phyloP scores from a whole-genome alignment of 257 asterid genomes.

The Vinca minor region DNA sequence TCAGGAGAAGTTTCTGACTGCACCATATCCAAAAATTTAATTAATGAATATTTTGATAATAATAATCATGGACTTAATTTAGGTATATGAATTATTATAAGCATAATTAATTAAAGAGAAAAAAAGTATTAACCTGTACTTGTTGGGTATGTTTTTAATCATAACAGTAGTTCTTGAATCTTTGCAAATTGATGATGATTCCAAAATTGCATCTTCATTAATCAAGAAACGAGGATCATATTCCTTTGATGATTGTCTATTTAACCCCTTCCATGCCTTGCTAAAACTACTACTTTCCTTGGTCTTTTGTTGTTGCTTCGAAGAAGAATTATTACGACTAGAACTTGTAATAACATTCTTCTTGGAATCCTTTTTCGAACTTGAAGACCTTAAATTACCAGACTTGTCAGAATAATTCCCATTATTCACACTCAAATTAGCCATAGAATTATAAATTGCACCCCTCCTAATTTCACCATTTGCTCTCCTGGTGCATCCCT shows the following conservation, averaged over 20 bases:
- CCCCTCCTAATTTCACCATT: slow-evolving; percentile 31
- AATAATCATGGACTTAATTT: neutral
- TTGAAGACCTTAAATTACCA: neutral
- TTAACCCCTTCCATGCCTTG: slow-evolving; percentile 38
- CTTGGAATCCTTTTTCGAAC: slow-evolving; percentile 23
- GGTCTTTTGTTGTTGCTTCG: neutral
- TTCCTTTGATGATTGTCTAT: slow-evolving; percentile 32
- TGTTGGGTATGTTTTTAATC: slow-evolving; percentile 98
- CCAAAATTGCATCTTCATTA: slow-evolving; percentile 49
- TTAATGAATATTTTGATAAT: neutral
- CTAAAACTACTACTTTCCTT: neutral
- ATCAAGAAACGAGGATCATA: slow-evolving; percentile 75
- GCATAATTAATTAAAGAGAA: too few species aligned
- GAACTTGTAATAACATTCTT: slow-evolving; percentile 5
- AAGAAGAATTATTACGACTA: slow-evolving; percentile 10
- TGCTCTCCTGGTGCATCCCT: too few species aligned
- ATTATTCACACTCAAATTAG: slow-evolving; percentile 20
- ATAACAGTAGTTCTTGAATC: slow-evolving; percentile 89
- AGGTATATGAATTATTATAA: too few species aligned
- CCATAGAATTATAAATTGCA: slow-evolving; percentile 37
- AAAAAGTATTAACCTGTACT: slow-evolving; percentile 75
- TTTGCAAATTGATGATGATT: slow-evolving; percentile 31
- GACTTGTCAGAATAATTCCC: slow-evolving; percentile 16
- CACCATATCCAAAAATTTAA: slow-evolving; percentile 7
- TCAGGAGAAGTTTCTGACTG: slow-evolving; percentile 92